A percentile compares a stretch with the other conserved stretches of the same genome.
phyloP scores from a whole-genome alignment of 768 basidiomycete genomes.

The Agrocybe praecox region DNA sequence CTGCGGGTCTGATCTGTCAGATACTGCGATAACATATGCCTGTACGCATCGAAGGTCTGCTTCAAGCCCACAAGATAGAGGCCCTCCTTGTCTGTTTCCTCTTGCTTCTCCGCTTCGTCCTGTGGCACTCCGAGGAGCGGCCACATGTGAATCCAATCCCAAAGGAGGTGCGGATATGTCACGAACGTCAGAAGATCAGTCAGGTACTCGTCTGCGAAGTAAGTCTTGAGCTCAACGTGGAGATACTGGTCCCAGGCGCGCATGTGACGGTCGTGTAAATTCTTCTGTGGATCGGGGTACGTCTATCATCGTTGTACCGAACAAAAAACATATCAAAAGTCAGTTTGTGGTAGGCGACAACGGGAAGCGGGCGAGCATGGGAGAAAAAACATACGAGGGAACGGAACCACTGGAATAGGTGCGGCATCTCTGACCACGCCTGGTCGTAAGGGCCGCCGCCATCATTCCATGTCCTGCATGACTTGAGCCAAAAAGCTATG shows the following conservation, averaged over 20 bases:
- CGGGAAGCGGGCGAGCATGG: background rate
- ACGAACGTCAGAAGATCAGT: conserved; percentile 22
- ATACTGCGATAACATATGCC: conserved; percentile 22
- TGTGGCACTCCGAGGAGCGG: conserved; percentile 21
- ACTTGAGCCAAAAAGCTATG: conserved; percentile 20
- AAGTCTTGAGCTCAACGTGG: conserved; percentile 12
- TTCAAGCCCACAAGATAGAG: conserved; percentile 21
- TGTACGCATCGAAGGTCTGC: conserved; percentile 20
- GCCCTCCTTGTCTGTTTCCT: conserved; percentile 15
- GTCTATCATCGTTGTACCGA: conserved; percentile 11
- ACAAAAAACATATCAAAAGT: background rate
- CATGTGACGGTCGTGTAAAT: conserved; percentile 22
- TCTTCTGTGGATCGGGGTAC: conserved; percentile 24
- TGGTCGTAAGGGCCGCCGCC: conserved; percentile 24
- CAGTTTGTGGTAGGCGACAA: background rate
- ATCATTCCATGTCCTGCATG: conserved; percentile 28
- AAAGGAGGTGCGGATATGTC: conserved; percentile 22
- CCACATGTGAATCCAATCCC: conserved; percentile 28
- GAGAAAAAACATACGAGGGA: conserved; percentile 18
- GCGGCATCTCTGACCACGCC: conserved; percentile 25
- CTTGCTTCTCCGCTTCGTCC: conserved; percentile 10
- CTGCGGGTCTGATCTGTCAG: conserved; percentile 16
- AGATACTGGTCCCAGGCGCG: conserved; percentile 23
- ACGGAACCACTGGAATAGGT: conserved; percentile 24
- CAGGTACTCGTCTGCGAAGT: conserved; percentile 16